A percentile compares a stretch with the other conserved stretches of the same genome.
Conservation (phyloP, 257 asterid genomes). For the Przewalskia tangutica region DNA sequence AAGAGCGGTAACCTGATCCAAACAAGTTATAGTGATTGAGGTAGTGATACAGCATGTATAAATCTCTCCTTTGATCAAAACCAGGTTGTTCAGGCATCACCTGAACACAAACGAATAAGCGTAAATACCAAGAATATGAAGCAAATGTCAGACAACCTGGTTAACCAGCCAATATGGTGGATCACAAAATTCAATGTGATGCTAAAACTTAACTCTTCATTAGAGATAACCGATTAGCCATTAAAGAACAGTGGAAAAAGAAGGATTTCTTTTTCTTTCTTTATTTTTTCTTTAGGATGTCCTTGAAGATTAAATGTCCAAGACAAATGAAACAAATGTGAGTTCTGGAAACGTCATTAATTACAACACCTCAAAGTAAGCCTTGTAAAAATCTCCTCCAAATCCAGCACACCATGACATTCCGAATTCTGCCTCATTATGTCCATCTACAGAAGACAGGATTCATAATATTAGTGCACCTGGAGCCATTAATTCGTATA, state of each 20-base stretch:
- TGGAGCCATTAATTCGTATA: not conserved
- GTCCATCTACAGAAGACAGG: constrained; percentile 48
- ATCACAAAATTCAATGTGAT: not conserved
- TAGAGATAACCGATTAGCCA: not conserved
- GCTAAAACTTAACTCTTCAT: not conserved
- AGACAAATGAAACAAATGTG: not conserved
- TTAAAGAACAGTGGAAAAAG: not conserved
- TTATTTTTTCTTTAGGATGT: not conserved
- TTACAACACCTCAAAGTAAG: constrained; percentile 68
- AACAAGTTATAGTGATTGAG: constrained; percentile 88
- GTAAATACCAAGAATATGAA: not conserved
- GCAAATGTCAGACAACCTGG: not conserved
- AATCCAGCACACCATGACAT: constrained; percentile 99
- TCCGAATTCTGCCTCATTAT: constrained; percentile 91
- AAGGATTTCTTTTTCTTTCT: not conserved
- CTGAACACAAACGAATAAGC: constrained; percentile 20
- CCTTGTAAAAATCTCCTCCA: constrained; percentile 67
- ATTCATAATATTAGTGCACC: not conserved
- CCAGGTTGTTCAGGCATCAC: constrained; percentile 83
- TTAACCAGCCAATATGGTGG: not conserved
- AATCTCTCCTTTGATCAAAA: constrained; percentile 62
- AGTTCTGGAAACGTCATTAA: not conserved
- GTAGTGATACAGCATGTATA: constrained; percentile 81
- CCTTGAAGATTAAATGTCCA: not conserved
- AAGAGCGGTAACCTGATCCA: constrained; percentile 82